Evolutionary conservation across 2,329 filamentous ascomycete genomes (phyloP).

Genomic region (Pseudogymnoascus sp.): DNA sequence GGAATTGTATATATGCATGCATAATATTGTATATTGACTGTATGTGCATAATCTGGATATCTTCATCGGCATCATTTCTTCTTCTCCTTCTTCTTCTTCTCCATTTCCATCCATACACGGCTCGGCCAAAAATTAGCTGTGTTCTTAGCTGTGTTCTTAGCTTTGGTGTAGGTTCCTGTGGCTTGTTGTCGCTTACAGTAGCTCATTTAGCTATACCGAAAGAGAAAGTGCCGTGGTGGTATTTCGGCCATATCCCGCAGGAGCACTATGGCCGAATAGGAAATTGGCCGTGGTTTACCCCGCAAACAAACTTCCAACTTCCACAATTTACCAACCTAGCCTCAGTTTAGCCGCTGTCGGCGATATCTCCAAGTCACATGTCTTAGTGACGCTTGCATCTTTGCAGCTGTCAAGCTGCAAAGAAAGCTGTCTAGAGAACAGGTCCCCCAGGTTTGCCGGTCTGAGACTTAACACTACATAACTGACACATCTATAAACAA

Average conservation of each 20-base stretch:
- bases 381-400: background rate
- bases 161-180: background rate
- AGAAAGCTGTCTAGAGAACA: background rate
- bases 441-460: background rate
- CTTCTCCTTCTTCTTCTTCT: too few relatives aligned
- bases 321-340: background rate
- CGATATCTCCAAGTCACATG: background rate
- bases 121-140: background rate
- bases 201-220: background rate
- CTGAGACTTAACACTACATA: background rate
- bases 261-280: background rate
- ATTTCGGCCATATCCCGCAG: slow-evolving; percentile 6
- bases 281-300: background rate
- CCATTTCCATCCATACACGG: too few relatives aligned
- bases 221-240: slow-evolving; percentile 4
- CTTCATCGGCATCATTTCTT: background rate
- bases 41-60: background rate
- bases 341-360: background rate
- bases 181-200: slow-evolving; percentile 32
- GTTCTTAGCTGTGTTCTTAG: background rate
- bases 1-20: background rate
- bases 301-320: slow-evolving; percentile 1
- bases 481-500: background rate
- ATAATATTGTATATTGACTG: background rate
- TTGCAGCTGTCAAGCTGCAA: background rate